phyloP scores from a whole-genome alignment of 805 yeast genomes.

The Candida boidinii region DNA sequence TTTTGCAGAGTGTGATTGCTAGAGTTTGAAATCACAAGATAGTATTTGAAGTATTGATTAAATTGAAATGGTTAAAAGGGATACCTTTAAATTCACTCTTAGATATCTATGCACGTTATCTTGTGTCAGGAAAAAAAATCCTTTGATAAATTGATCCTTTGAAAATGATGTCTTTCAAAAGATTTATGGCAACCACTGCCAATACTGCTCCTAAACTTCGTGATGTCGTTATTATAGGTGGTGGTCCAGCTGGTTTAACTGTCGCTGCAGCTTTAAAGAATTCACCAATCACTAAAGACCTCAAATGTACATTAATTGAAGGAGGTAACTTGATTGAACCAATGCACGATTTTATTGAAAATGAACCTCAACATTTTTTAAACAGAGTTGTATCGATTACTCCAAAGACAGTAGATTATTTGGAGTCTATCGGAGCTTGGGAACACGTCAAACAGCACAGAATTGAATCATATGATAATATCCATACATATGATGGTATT shows the following conservation, averaged over 20 bases:
- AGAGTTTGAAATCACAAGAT: no score
- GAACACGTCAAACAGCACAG: constrained; percentile 58
- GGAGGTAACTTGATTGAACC: constrained; percentile 46
- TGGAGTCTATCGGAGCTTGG: constrained; percentile 73
- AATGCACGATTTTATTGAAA: constrained; percentile 35
- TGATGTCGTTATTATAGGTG: constrained; percentile 88
- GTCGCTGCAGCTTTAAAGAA: constrained; percentile 72
- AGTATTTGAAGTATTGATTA: no score
- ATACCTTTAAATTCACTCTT: no score
- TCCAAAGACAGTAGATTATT: constrained; percentile 62
- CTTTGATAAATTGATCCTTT: no score
- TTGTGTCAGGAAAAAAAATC: no score
- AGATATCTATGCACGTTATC: no score
- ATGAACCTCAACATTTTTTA: constrained; percentile 46
- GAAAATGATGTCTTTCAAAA: constrained; percentile 11
- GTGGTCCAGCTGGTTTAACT: constrained; percentile 95
- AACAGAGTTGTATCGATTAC: constrained; percentile 85
- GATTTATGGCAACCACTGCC: constrained; percentile 19
- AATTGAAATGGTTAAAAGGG: no score
- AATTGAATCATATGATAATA: constrained; percentile 69
- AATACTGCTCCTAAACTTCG: constrained; percentile 2
- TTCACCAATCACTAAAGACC: constrained; percentile 50
- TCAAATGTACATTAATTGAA: constrained; percentile 67
- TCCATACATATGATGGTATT: constrained; percentile 81
- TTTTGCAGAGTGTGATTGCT: no score